Conservation (phyloP, 495 filamentous ascomycete species). For the Penicillium coprophilum region DNA sequence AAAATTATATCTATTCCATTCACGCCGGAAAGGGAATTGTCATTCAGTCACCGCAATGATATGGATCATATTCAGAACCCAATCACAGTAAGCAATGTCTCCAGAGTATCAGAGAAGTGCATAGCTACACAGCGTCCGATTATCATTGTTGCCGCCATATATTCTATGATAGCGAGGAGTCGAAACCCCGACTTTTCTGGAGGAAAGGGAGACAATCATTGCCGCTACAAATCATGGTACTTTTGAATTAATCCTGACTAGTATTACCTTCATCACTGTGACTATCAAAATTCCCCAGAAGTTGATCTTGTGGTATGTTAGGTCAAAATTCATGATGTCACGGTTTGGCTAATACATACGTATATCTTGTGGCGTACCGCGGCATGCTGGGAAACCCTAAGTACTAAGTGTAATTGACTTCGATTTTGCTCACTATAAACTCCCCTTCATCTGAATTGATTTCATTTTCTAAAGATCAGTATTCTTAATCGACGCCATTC, state of each 20-base stretch:
- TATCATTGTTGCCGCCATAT: constrained; percentile 21
- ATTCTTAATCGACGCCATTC: not conserved
- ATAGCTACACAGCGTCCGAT: constrained; percentile 28
- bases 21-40: constrained; percentile 67
- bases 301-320: too few relatives aligned
- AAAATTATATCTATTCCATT: constrained; percentile 56
- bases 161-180: too few relatives aligned
- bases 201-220: too few relatives aligned
- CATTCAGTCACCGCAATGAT: constrained; percentile 63
- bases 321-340: too few relatives aligned
- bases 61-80: constrained; percentile 75
- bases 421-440: constrained; percentile 1
- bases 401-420: not conserved
- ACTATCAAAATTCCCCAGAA: too few relatives aligned
- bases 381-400: constrained; percentile 29
- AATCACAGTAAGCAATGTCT: constrained; percentile 32
- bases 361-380: constrained; percentile 33
- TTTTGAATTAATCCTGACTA: too few relatives aligned
- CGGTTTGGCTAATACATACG: constrained; percentile 7
- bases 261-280: too few relatives aligned
- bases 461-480: not conserved
- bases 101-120: constrained; percentile 27
- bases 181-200: too few relatives aligned
- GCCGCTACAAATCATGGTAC: too few relatives aligned
- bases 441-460: not conserved